These are phyloP conservation scores for Firmiana major DNA, from an alignment of 345 rosid genomes.

Conservation along the genomic window DNA sequence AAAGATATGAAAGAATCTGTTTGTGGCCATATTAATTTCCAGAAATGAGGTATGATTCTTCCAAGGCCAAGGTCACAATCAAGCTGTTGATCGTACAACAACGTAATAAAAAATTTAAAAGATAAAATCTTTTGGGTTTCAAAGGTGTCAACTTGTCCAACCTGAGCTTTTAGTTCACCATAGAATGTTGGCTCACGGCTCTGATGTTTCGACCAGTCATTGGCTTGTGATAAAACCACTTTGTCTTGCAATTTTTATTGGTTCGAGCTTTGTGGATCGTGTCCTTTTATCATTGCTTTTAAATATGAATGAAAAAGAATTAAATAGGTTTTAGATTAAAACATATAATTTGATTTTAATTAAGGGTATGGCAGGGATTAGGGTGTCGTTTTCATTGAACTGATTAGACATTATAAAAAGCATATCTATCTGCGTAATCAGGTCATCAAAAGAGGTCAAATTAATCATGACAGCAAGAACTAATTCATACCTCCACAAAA, in stretches of 20 bases:
- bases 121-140: not conserved
- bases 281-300: slow-evolving; percentile 8
- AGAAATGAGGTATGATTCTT: slow-evolving; percentile 10
- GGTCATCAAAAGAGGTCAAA: not conserved
- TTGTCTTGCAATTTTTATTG: not conserved
- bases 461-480: not conserved
- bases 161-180: not conserved
- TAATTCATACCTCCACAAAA: not conserved
- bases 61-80: slow-evolving; percentile 7
- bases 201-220: slow-evolving; percentile 15
- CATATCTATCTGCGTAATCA: not conserved
- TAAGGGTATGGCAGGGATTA: not conserved
- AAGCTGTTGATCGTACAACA: not conserved
- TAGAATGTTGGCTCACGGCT: slow-evolving; percentile 7
- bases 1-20: slow-evolving; percentile 3
- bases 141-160: not conserved
- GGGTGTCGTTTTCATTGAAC: not conserved
- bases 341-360: not conserved
- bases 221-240: slow-evolving; percentile 18
- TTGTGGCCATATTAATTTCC: slow-evolving; percentile 7
- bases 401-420: not conserved
- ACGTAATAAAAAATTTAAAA: not conserved
- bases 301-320: not conserved
- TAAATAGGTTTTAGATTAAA: too few species aligned
- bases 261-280: not conserved